Evolutionary conservation across 306 rosid species (phyloP).

Genomic region (Cicer cuneatum): DNA sequence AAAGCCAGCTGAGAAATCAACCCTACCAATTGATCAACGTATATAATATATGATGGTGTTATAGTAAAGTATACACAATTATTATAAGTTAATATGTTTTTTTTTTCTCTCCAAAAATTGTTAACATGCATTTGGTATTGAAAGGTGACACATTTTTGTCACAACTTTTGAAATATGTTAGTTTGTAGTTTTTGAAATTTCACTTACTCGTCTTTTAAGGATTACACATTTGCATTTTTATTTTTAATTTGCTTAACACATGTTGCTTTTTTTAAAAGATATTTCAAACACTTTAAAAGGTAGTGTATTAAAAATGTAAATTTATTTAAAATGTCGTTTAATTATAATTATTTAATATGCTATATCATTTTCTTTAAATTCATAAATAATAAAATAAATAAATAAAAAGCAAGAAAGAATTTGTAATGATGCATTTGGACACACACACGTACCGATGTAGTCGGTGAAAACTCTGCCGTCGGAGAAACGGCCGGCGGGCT

Average conservation of each 20-base stretch:
- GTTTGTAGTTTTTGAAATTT: background rate
- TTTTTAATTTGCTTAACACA: no score
- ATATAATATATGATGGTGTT: no score
- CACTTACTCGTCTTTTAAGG: no score
- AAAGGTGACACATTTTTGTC: background rate
- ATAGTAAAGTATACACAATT: background rate
- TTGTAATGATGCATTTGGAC: background rate
- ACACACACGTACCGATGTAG: constrained; percentile 47
- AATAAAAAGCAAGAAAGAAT: background rate
- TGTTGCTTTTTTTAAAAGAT: no score
- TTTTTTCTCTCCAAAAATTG: background rate
- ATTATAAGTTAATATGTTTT: background rate
- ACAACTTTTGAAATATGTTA: background rate
- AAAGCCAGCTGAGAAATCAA: constrained; percentile 34
- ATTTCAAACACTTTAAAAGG: no score
- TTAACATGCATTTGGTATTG: background rate
- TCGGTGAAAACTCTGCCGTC: constrained; percentile 62
- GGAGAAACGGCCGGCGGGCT: constrained; percentile 60
- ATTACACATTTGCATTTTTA: no score
- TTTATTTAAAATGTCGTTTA: no score
- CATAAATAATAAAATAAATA: background rate
- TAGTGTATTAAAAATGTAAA: no score
- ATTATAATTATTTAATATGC: no score
- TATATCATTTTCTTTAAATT: no score
- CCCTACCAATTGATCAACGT: constrained; percentile 31